Base-by-base conservation (phyloP, 2,329 filamentous ascomycete genomes). In the Grosmannia serpens region DNA sequence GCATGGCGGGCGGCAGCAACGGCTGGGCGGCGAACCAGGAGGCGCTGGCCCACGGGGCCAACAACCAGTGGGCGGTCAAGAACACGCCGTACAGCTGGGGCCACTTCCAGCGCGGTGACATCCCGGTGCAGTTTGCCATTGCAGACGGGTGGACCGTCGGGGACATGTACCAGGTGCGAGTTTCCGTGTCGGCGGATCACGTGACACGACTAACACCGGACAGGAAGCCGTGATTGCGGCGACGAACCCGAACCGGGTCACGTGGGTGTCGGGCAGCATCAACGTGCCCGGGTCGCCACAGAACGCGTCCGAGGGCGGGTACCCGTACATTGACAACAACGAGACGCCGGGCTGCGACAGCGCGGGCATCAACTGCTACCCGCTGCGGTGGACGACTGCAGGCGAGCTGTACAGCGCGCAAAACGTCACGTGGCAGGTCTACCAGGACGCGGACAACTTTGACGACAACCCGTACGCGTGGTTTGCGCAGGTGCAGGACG, bases 101-200 rank as follows among this genome's bases (percentile, higher is more conserved):
- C 0, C 77, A 80, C 64, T 73, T 75, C 61, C 76, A 76, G 60
- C 67, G 76, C n/a, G 64, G 70, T 7, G 79, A 82, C 59, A 69
- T 82, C 17, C 79, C 79, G 0, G 71, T 79, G n/a, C 79, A 82
- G n/a, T 82, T 76, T 65, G 73, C 75, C 4, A 73, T 82, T 62
- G 79, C 78, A 0, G 79, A 83, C 58, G 76, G 71, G 7, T 82
- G 76, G 74, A 77, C 78, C 0, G 64, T 80, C n/a, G 78, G 72
- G 1, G 80, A 83, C 64, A 82, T 82, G 78, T 82, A 82, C 59
- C 57, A 56, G 57, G 57, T 55, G n/a, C 4, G 49, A 9, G n/a
- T 26, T n/a, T 2, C 8, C 17, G n/a, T 4, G 8, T 22, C 6
- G 31, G 6, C 4, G 9, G 11, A 26, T 29, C 56, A 52, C 78